These are phyloP conservation scores for Helianthus tuberosus DNA, from an alignment of 129 eudicot species.

Conservation along the genomic window DNA sequence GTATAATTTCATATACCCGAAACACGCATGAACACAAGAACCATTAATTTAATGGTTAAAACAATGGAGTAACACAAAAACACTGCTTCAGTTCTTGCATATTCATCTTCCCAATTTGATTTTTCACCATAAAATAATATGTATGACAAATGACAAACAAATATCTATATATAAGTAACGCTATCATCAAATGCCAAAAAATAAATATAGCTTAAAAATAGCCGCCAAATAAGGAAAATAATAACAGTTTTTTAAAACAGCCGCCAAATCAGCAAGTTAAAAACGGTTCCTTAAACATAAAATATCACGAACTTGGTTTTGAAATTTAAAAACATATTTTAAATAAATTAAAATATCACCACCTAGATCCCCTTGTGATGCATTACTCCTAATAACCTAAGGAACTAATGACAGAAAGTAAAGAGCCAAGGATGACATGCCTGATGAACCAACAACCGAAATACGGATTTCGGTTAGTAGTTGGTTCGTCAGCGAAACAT, in stretches of 20 bases:
- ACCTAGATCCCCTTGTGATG: slow-evolving; percentile 14
- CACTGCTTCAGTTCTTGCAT: background rate
- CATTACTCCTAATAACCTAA: slow-evolving; percentile 17
- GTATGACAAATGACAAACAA: background rate
- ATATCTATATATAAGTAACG: background rate
- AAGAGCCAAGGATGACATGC: slow-evolving; percentile 97
- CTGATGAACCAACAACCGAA: slow-evolving; percentile 41
- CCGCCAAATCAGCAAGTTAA: background rate
- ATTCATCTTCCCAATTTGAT: background rate
- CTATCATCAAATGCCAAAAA: too few species aligned
- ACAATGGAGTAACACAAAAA: background rate
- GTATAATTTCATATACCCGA: background rate
- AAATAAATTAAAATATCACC: background rate
- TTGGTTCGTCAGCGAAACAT: slow-evolving; percentile 39
- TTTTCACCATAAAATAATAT: background rate
- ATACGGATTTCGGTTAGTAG: background rate
- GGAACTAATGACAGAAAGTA: slow-evolving; percentile 38
- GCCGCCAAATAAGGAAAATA: background rate
- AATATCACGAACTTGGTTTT: background rate
- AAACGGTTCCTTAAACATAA: background rate
- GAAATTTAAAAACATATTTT: background rate
- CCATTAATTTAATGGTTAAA: background rate
- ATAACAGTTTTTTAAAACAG: background rate
- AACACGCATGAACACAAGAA: background rate
- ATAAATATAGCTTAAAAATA: background rate